Evolutionary conservation across 2,329 filamentous ascomycete species (phyloP), one percentile per base, ranked within the genome.

Genomic region (Cercospora berteroae): DNA sequence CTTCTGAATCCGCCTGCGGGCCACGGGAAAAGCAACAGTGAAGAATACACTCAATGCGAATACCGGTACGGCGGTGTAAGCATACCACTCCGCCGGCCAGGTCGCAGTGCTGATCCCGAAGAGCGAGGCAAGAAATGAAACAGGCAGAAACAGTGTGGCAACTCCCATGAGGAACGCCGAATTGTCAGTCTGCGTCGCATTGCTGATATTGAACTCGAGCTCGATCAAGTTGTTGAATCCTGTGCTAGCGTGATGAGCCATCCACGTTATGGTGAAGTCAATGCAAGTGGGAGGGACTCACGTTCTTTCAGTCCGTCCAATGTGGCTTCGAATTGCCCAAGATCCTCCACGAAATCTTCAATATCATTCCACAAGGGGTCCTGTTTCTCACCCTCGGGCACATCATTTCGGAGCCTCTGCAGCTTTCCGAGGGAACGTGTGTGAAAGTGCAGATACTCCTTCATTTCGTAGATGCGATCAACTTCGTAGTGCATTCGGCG

Each of bases 201-300:
- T 79, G 57, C 76, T 74, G 52, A 79, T 78, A 68, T 79, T 79
- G 74, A 79, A 79, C 56, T 79, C 78, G n/a, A 79, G 75, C 56
- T 78, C 77, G 60, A 79, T 77, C 13, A 79, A 70, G 63, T 79
- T 79, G 73, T 76, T 77, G 70, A 79, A 79, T 39, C 72, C 70
- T 72, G 36, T n/a, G 18, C 8, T 9, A 20, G 36, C 16, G 6
- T 12, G 33, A 44, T 68, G 58, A 70, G 69, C 31, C 12, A 10
- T 31, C n/a, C 13, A 25, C 13, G 5, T n/a, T 25, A 16, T 18
- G 18, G 20, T 7, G 29, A n/a, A n/a, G 13, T 9, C 10, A n/a
- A 20, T n/a, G 39, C 9, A 3, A 7, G 2, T 27, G 5, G 52
- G 3, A 48, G 18, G 8, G n/a, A 69, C 72, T 60, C 56, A 72